Conservation (phyloP, 164 flowering plant genomes). For the Tetrastigma voinierianum region DNA sequence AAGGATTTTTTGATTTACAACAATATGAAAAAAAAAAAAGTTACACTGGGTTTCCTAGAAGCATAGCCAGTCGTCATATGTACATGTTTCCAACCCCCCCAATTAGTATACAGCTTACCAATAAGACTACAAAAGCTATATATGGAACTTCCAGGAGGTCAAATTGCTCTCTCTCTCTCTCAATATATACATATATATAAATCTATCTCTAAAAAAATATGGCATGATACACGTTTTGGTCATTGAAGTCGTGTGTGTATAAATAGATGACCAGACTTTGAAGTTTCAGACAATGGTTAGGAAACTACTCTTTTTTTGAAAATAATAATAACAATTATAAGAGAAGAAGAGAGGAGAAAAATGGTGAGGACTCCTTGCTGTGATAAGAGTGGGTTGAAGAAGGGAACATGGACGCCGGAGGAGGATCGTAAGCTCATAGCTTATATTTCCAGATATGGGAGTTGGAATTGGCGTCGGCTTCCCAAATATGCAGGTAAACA, state of each 20-base stretch:
- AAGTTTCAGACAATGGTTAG: neutral
- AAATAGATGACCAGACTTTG: neutral
- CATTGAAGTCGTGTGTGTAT: neutral
- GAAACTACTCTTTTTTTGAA: neutral
- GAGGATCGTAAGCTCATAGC: conserved; percentile 32
- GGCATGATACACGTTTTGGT: conserved; percentile 1
- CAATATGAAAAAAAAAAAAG: no score
- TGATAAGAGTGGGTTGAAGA: conserved; percentile 33
- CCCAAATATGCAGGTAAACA: conserved; percentile 35
- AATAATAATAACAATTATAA: neutral
- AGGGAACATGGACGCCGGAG: conserved; percentile 39
- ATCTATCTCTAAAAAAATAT: no score
- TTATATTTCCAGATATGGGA: conserved; percentile 28
- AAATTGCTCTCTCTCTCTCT: no score
- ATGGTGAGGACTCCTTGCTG: conserved; percentile 34
- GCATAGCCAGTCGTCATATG: no score
- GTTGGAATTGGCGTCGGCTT: conserved; percentile 39
- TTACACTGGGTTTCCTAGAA: no score
- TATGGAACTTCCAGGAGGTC: no score
- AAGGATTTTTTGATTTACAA: no score
- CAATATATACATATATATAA: no score
- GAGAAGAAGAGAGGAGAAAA: no score
- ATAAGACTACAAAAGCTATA: no score
- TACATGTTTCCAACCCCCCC: no score
- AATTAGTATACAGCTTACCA: no score